A percentile compares a stretch with the other conserved stretches of the same genome.
Evolutionary conservation across 495 filamentous ascomycete genomes (phyloP).

Genomic region (Geoglossum glabrum): DNA sequence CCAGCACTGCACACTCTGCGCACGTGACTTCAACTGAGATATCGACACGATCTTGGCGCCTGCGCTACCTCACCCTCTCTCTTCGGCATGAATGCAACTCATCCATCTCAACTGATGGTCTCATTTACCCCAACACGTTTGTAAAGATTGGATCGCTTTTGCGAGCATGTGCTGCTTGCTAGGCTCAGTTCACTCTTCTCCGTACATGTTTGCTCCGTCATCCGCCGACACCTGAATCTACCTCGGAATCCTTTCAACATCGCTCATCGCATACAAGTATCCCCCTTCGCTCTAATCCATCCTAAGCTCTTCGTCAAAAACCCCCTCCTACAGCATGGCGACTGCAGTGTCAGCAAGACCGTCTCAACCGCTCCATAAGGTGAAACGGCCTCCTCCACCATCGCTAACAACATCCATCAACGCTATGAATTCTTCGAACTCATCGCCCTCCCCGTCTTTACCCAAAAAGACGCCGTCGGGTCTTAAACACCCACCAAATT

Average conservation of each 20-base stretch:
- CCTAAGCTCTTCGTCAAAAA: not conserved
- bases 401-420: slow-evolving; percentile 42
- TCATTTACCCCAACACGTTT: not conserved
- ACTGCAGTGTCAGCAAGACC: not conserved
- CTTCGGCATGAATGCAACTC: not conserved
- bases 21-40: not conserved
- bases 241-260: not conserved
- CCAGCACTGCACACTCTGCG: not conserved
- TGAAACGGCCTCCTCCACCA: slow-evolving; percentile 53
- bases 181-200: not conserved
- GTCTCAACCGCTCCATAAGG: slow-evolving; percentile 29
- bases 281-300: not conserved
- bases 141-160: not conserved
- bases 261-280: not conserved
- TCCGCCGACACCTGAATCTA: not conserved
- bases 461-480: slow-evolving; percentile 37
- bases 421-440: slow-evolving; percentile 39
- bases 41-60: not conserved
- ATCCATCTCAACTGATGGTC: not conserved
- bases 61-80: not conserved
- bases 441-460: slow-evolving; percentile 46
- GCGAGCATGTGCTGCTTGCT: not conserved
- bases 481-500: slow-evolving; percentile 23
- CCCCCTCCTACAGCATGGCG: not conserved
- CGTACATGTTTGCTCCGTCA: not conserved